Percentiles rank a stretch among this genome's conserved stretches.
Conservation (phyloP, 2,329 filamentous ascomycete genomes). For the Xylaria polymorpha region DNA sequence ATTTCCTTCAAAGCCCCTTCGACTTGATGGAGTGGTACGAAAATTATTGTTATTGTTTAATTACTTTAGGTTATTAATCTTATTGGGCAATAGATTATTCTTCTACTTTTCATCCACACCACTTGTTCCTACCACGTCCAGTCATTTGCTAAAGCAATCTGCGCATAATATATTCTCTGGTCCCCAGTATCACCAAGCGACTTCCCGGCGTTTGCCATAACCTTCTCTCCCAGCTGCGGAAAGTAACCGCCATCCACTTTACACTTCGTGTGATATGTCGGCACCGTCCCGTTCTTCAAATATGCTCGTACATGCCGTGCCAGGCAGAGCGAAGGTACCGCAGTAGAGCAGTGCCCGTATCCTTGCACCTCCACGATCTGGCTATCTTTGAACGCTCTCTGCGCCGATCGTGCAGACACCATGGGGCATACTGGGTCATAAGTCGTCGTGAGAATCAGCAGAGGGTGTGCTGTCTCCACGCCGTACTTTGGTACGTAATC, state of each 20-base stretch:
- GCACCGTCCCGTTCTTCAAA: constrained; percentile 54
- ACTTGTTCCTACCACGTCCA: constrained; percentile 7
- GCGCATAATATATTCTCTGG: constrained; percentile 8
- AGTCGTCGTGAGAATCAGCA: constrained; percentile 66
- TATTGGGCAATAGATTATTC: background rate
- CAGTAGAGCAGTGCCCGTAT: constrained; percentile 57
- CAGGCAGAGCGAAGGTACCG: constrained; percentile 53
- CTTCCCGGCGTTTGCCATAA: background rate
- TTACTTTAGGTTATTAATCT: background rate
- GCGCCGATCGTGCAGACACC: constrained; percentile 54
- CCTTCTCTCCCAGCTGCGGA: constrained; percentile 43
- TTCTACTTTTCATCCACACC: too few relatives aligned
- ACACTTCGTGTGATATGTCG: constrained; percentile 52
- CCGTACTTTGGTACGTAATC: constrained; percentile 44
- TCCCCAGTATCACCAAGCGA: background rate
- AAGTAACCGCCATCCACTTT: constrained; percentile 56
- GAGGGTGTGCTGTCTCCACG: constrained; percentile 59
- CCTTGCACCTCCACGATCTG: constrained; percentile 56
- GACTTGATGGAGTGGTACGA: too few relatives aligned
- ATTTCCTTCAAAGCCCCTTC: too few relatives aligned
- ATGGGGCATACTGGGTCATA: constrained; percentile 68
- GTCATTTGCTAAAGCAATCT: constrained; percentile 13
- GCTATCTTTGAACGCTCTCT: constrained; percentile 52
- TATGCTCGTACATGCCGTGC: constrained; percentile 53
- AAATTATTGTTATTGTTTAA: background rate